phyloP scores from a whole-genome alignment of 2,329 filamentous ascomycete genomes.

The Fusarium tupiense region DNA sequence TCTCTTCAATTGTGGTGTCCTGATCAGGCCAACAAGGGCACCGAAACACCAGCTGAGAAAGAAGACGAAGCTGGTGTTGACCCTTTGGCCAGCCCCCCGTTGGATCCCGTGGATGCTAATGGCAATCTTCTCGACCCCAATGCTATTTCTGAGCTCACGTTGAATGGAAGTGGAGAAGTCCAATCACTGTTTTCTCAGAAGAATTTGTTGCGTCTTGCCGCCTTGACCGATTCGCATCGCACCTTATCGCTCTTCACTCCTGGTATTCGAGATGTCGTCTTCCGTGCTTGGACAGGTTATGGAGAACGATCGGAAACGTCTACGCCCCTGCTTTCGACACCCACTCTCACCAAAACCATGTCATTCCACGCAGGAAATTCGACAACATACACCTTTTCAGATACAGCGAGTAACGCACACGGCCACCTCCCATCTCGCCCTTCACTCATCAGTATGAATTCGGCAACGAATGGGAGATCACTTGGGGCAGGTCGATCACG shows the following conservation, averaged over 20 bases:
- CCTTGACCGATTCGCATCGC: slow-evolving; percentile 86
- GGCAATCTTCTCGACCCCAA: slow-evolving; percentile 80
- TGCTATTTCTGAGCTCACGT: slow-evolving; percentile 78
- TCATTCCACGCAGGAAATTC: slow-evolving; percentile 67
- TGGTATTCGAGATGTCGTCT: slow-evolving; percentile 88
- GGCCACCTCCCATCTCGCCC: slow-evolving; percentile 74
- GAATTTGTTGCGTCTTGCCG: slow-evolving; percentile 84
- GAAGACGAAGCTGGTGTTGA: slow-evolving; percentile 73
- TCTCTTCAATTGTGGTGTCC: slow-evolving; percentile 91
- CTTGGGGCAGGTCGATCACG: slow-evolving; percentile 71
- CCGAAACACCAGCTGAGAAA: slow-evolving; percentile 58
- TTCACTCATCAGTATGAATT: slow-evolving; percentile 70
- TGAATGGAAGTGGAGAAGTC: slow-evolving; percentile 82
- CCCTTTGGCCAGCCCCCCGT: slow-evolving; percentile 81
- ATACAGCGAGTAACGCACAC: slow-evolving; percentile 71
- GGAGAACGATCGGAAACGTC: slow-evolving; percentile 73
- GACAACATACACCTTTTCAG: slow-evolving; percentile 79
- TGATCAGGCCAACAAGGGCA: slow-evolving; percentile 71
- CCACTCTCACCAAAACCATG: slow-evolving; percentile 69
- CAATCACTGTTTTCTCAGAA: slow-evolving; percentile 96
- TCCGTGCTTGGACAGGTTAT: slow-evolving; percentile 88
- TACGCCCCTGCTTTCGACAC: slow-evolving; percentile 58
- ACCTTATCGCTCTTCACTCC: slow-evolving; percentile 93
- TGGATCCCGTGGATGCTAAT: slow-evolving; percentile 83
- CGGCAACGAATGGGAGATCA: slow-evolving; percentile 69